Conservation (phyloP, 2,329 filamentous ascomycete species). For the Catunica adiposa region DNA sequence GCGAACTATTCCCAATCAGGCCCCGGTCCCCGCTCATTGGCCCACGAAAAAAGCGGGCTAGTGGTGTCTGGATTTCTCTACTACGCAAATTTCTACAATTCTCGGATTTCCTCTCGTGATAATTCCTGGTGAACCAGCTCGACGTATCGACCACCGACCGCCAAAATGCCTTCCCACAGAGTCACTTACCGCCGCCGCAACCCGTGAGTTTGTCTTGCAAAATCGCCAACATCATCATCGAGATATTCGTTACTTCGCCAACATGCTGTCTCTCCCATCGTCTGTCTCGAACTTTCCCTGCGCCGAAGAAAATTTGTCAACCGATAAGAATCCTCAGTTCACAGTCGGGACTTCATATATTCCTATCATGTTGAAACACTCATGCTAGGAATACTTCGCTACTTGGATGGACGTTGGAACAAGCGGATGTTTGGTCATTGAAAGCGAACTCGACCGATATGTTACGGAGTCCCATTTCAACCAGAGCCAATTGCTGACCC, state of each 20-base stretch:
- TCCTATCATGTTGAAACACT: background rate
- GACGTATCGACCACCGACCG: slow-evolving; percentile 27
- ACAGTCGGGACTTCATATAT: background rate
- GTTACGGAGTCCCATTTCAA: too few species aligned
- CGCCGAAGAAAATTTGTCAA: too few species aligned
- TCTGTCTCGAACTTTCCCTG: too few species aligned
- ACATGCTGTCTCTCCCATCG: background rate
- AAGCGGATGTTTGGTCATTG: too few species aligned
- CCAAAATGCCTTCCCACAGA: slow-evolving; percentile 42
- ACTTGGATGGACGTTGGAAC: too few species aligned
- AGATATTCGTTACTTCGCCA: background rate
- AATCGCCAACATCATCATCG: background rate
- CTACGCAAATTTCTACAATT: slow-evolving; percentile 30
- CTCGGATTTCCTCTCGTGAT: slow-evolving; percentile 11
- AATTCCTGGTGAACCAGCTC: slow-evolving; percentile 19
- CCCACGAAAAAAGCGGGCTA: slow-evolving; percentile 15
- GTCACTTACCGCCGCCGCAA: slow-evolving; percentile 62
- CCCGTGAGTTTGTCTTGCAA: slow-evolving; percentile 43
- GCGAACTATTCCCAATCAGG: slow-evolving; percentile 9
- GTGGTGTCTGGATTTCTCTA: slow-evolving; percentile 15
- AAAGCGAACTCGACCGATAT: too few species aligned
- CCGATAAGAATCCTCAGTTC: too few species aligned
- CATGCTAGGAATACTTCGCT: too few species aligned
- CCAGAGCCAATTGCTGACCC: slow-evolving; percentile 2
- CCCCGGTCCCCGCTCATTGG: slow-evolving; percentile 15